Evolutionary conservation across 176 grass and related monocot genomes (phyloP), one percentile per base, ranked within the genome.

Genomic region (Oryza nivara): DNA sequence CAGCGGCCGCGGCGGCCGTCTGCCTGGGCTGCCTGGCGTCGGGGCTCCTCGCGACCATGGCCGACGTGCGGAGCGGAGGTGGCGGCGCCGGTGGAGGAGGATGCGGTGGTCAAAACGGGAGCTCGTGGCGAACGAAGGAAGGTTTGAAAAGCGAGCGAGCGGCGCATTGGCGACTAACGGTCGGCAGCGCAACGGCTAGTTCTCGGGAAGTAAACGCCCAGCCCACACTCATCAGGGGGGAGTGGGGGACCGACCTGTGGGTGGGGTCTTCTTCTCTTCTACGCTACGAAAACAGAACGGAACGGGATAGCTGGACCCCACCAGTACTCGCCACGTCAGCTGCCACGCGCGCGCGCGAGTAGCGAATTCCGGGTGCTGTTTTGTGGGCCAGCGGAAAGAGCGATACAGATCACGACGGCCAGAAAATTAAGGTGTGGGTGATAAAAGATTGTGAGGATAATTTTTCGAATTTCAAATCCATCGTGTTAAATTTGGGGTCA

Each of bases 1-100:
- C 68, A 30, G 82, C 86, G 46, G 65, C n/a, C 44, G 78, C 72
- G 3, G 86, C 85, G 11, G 88, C 80, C 73, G 85, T 84, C 65
- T 85, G 78, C 70, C 87, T 88, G 52, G 82, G 84, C 26, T 74
- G 48, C 87, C 89, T 94, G 51, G 84, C 89, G 41, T 88, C 85
- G 46, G 93, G 96, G 83, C 93, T 93, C 82, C 91, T 90, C 10
- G 96, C 96, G 85, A 98, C 96, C 96, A 98, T 98, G 76, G 67
- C 72, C 8, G 69, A 26, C 16, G 73, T 47, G 72, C 25, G 41
- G 22, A 7, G 44, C 30, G 2, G 30, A 32, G 30, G 30, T 32
- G 30, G 16, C 17, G 32, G 56, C 19, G 30, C 70, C 28, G 75
- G 75, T 56, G 46, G 80, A 69, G 6, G 65, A 47, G 76, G 77